Percentiles rank a stretch among this genome's conserved stretches.
phyloP scores from a whole-genome alignment of 768 basidiomycete species.

The Leccinum longicurvipes region DNA sequence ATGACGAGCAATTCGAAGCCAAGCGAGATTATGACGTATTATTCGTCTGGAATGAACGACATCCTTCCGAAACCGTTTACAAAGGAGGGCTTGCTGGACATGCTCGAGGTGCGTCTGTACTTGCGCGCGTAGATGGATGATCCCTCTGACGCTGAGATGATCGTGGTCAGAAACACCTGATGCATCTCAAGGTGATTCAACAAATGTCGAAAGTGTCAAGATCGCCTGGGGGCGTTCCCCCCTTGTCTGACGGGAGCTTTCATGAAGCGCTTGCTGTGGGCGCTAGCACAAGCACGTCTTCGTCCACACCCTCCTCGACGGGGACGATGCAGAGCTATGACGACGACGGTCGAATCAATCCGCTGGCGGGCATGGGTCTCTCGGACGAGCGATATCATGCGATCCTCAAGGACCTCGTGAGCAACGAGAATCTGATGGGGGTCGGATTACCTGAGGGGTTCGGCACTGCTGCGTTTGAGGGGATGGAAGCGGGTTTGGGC shows the following conservation, averaged over 20 bases:
- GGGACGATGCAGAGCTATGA: conserved; percentile 31
- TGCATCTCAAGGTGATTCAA: conserved; percentile 84
- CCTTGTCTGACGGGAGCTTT: conserved; percentile 50
- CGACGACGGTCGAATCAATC: conserved; percentile 64
- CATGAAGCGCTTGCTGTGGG: conserved; percentile 52
- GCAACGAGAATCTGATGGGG: conserved; percentile 55
- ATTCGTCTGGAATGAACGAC: conserved; percentile 83
- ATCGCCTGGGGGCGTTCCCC: conserved; percentile 64
- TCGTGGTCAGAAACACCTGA: conserved; percentile 67
- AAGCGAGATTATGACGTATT: conserved; percentile 86
- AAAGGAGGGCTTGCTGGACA: conserved; percentile 84
- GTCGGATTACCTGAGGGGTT: conserved; percentile 33
- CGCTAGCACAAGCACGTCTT: conserved; percentile 13
- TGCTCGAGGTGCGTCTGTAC: conserved; percentile 69
- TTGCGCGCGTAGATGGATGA: background rate
- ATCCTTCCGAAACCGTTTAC: conserved; percentile 96
- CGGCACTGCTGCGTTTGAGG: conserved; percentile 11
- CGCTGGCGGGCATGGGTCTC: conserved; percentile 83
- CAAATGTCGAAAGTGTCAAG: conserved; percentile 61
- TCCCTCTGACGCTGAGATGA: background rate
- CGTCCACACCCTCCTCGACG: conserved; percentile 3
- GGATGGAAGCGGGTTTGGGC: conserved; percentile 11
- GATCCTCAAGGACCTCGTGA: conserved; percentile 72
- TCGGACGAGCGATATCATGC: conserved; percentile 84
- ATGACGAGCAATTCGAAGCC: conserved; percentile 97